These are phyloP conservation scores for Scedosporium apiospermum DNA, from an alignment of 2,329 filamentous ascomycete genomes.

Conservation along the genomic window DNA sequence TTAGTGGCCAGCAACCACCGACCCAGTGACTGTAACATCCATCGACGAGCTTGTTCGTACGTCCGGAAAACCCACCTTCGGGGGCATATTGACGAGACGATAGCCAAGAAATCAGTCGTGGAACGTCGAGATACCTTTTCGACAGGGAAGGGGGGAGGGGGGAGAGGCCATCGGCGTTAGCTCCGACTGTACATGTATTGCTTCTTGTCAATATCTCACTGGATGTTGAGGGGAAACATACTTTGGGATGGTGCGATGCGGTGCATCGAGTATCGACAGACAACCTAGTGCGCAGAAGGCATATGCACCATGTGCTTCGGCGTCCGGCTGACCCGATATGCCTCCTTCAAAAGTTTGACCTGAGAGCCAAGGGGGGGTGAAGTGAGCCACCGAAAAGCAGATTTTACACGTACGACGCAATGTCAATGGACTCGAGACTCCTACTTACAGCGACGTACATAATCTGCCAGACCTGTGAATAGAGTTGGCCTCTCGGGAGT, in stretches of 20 bases:
- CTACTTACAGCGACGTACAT: conserved; percentile 67
- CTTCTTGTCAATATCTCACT: conserved; percentile 27
- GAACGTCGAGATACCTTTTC: conserved; percentile 63
- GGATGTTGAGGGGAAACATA: conserved; percentile 33
- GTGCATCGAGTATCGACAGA: conserved; percentile 74
- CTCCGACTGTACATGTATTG: conserved; percentile 10
- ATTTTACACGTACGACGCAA: not conserved
- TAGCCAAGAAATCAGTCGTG: conserved; percentile 74
- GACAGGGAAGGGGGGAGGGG: not conserved
- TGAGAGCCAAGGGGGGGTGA: conserved; percentile 19
- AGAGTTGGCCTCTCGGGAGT: conserved; percentile 54
- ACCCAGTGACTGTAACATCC: conserved; percentile 99
- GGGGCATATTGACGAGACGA: conserved; percentile 82
- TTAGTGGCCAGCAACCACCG: conserved; percentile 84
- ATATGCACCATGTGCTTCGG: conserved; percentile 93
- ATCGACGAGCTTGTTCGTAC: conserved; percentile 96
- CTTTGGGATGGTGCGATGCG: conserved; percentile 63
- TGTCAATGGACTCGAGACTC: not conserved
- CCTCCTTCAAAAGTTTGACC: conserved; percentile 94
- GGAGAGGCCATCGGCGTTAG: not conserved
- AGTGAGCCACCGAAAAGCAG: not conserved
- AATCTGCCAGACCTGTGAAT: conserved; percentile 65
- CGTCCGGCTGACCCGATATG: conserved; percentile 73
- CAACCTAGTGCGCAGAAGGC: conserved; percentile 90
- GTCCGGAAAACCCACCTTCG: conserved; percentile 85